These are phyloP conservation scores for Sphagnum tenellum DNA, from an alignment of 225 moss, liverwort and hornwort genomes.

Conservation along the genomic window DNA sequence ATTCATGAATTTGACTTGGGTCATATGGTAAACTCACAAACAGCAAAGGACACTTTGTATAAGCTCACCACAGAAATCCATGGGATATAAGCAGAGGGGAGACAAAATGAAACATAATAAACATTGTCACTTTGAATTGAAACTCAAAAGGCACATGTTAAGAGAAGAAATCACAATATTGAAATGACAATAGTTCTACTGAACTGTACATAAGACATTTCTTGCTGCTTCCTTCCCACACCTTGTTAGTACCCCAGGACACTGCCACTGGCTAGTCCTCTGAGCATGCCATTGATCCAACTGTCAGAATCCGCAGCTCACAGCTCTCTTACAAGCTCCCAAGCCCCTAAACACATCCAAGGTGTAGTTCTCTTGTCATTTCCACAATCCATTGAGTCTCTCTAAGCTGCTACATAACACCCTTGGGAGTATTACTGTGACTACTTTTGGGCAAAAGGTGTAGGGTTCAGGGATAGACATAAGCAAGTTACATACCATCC, in stretches of 20 bases:
- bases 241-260: slow-evolving; percentile 77
- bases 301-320: slow-evolving; percentile 81
- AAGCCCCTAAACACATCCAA: slow-evolving; percentile 33
- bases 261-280: slow-evolving; percentile 79
- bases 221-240: no score
- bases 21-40: not conserved
- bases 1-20: slow-evolving; percentile 1
- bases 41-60: not conserved
- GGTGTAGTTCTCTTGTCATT: no score
- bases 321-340: slow-evolving; percentile 86
- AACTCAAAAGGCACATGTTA: not conserved
- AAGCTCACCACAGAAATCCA: not conserved
- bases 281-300: slow-evolving; percentile 55
- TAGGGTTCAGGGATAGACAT: no score
- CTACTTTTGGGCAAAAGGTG: no score
- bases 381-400: not conserved
- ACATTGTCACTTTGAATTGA: no score
- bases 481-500: no score
- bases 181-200: not conserved
- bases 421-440: no score
- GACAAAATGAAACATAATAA: no score
- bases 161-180: not conserved
- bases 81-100: not conserved
- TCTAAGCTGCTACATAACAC: no score
- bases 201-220: no score